Evolutionary conservation across 805 yeast genomes (phyloP).

Genomic region (Sugiyamaella chiloensis): DNA sequence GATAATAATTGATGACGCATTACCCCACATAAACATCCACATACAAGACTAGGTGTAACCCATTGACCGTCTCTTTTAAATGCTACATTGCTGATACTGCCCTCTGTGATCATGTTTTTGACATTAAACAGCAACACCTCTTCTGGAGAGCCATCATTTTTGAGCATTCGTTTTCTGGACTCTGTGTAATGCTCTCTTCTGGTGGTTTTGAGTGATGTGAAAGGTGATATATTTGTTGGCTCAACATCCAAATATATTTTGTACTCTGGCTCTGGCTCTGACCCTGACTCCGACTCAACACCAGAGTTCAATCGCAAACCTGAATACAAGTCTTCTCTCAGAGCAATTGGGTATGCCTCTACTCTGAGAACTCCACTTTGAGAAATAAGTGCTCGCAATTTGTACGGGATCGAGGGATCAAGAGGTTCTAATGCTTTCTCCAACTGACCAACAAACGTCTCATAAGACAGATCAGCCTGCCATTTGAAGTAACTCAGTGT

Average conservation of each 20-base stretch:
- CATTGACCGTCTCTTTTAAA: constrained; percentile 53
- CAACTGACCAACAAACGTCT: constrained; percentile 42
- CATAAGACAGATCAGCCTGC: constrained; percentile 42
- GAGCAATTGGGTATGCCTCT: constrained; percentile 36
- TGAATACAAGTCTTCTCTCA: constrained; percentile 30
- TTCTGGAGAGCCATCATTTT: constrained; percentile 29
- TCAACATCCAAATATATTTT: constrained; percentile 58
- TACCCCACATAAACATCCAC: constrained; percentile 84
- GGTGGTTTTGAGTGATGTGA: constrained; percentile 87
- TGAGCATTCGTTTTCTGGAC: constrained; percentile 52
- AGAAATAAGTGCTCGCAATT: constrained; percentile 47
- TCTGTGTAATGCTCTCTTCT: constrained; percentile 57
- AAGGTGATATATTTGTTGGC: constrained; percentile 58
- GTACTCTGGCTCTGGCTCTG: constrained; percentile 40
- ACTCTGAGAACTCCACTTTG: constrained; percentile 37
- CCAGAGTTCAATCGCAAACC: constrained; percentile 29
- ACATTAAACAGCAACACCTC: constrained; percentile 74
- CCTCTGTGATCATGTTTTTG: constrained; percentile 66
- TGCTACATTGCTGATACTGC: constrained; percentile 80
- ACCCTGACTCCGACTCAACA: too few relatives aligned
- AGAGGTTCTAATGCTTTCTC: constrained; percentile 34
- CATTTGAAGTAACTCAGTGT: constrained; percentile 55
- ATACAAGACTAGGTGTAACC: constrained; percentile 74
- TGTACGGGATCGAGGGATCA: constrained; percentile 36
- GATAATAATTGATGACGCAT: constrained; percentile 61